Percentiles rank a stretch among this genome's conserved stretches.
phyloP scores from a whole-genome alignment of 345 rosid genomes.

The Eutrema yunnanense region DNA sequence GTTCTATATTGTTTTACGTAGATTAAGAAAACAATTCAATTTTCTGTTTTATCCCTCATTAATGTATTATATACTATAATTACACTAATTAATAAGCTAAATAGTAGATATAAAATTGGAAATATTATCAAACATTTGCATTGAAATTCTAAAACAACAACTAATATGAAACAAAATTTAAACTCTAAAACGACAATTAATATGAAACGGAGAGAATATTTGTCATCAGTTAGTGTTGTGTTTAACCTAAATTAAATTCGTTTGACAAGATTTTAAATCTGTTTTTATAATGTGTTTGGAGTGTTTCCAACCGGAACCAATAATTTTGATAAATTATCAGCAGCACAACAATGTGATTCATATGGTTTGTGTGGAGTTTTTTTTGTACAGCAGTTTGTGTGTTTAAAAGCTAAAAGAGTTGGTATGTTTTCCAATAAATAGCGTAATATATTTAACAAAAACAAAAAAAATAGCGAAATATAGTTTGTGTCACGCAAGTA shows the following conservation, averaged over 20 bases:
- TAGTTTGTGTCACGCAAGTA: background rate
- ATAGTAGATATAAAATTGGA: no score
- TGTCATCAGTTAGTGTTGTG: background rate
- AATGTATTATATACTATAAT: no score
- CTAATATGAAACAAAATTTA: no score
- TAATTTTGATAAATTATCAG: background rate
- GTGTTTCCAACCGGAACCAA: background rate
- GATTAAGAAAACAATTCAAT: no score
- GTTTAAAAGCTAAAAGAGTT: background rate
- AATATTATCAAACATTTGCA: no score
- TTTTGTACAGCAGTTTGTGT: no score
- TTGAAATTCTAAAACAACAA: no score
- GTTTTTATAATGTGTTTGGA: background rate
- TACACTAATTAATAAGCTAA: no score
- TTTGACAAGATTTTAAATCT: background rate
- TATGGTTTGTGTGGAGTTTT: background rate
- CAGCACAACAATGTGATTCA: slow-evolving; percentile 3
- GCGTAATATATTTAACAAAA: background rate
- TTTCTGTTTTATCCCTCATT: no score
- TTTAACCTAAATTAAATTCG: background rate
- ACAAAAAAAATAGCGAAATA: background rate
- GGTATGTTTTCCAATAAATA: background rate
- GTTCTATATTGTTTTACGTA: no score
- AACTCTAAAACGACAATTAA: no score
- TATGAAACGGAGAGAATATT: no score